Base-by-base conservation (phyloP, 1,284 basidiomycete species). In the Malassezia dermatis region DNA sequence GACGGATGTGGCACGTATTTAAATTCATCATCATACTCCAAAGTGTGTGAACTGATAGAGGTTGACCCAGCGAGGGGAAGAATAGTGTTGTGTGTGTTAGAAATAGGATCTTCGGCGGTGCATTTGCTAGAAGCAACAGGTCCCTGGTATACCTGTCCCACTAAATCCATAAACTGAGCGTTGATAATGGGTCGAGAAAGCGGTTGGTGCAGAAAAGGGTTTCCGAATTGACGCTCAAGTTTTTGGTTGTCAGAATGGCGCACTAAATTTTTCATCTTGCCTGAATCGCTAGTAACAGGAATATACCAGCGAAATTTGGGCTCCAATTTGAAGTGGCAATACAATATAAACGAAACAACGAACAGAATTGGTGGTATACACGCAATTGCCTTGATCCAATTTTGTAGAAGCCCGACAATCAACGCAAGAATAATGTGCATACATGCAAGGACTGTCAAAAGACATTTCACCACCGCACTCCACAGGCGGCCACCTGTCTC, bases 401-500 rank as follows among this genome's bases (percentile, higher is more conserved):
- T 56, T 26, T 58, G 54, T 8, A 52, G 23, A 48, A 73, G 61
- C 11, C 63, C 63, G 4, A 74, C 60, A 6, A 59, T 62, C n/a
- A 73, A 57, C 6, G 61, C 60, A 32, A 69, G 56, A 42, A 73
- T 66, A 44, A 67, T 50, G 61, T 75, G 69, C 73, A 75, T 75
- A 43, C 66, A 66, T 39, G 64, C 66, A 35, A 75, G 60, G 48
- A 63, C 61, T 27, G 69, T 53, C 23, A 75, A 58, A 19, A 75
- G 54, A 23, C 72, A 65, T 48, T 73, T 73, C 54, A 72, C 62
- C 37, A 61, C 53, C 42, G 66, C 62, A 35, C 64, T 59, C 73
- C 73, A 75, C 31, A 75, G 57, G 47, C 69, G 63, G 19, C 73
- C 73, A 37, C 73, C 73, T 17, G 65, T 67, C 61, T 75, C 73